Percentiles rank a stretch among this genome's conserved stretches.
phyloP scores from a whole-genome alignment of 345 rosid genomes.

The Gossypium raimondii region DNA sequence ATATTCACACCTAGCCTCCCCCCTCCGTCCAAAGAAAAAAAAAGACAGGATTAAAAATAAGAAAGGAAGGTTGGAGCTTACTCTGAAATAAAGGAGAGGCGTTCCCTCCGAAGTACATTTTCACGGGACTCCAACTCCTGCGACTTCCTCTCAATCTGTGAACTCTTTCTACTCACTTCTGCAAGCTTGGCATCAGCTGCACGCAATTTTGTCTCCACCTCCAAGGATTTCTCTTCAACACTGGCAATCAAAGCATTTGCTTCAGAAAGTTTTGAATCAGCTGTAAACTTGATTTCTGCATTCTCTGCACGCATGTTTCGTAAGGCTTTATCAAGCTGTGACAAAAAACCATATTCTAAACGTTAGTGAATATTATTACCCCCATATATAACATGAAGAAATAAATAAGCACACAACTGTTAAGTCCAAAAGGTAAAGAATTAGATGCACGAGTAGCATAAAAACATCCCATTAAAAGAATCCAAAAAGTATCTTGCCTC shows the following conservation, averaged over 20 bases:
- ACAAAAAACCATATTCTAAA: conserved; percentile 15
- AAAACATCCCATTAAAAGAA: background rate
- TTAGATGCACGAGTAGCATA: background rate
- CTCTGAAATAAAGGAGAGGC: conserved; percentile 70
- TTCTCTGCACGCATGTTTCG: conserved; percentile 80
- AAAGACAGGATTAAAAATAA: background rate
- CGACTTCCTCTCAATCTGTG: conserved; percentile 72
- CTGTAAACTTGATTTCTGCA: conserved; percentile 87
- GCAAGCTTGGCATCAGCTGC: conserved; percentile 92
- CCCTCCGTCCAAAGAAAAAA: background rate
- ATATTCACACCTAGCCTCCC: background rate
- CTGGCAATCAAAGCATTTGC: conserved; percentile 75
- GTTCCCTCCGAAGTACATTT: conserved; percentile 61
- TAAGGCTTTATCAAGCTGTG: conserved; percentile 83
- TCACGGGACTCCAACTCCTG: conserved; percentile 75
- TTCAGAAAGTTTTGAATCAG: conserved; percentile 85
- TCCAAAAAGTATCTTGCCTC: background rate
- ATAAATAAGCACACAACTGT: background rate
- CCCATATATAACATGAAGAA: background rate
- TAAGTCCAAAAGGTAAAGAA: background rate
- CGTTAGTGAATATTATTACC: conserved; percentile 5
- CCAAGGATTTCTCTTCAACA: conserved; percentile 80
- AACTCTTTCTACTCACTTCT: conserved; percentile 81
- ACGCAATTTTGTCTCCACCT: conserved; percentile 71
- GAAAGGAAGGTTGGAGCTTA: conserved; percentile 29